These are phyloP conservation scores for Chytriomyces hyalinus DNA, from an alignment of 192 early-diverging fungal genomes.

Conservation along the genomic window DNA sequence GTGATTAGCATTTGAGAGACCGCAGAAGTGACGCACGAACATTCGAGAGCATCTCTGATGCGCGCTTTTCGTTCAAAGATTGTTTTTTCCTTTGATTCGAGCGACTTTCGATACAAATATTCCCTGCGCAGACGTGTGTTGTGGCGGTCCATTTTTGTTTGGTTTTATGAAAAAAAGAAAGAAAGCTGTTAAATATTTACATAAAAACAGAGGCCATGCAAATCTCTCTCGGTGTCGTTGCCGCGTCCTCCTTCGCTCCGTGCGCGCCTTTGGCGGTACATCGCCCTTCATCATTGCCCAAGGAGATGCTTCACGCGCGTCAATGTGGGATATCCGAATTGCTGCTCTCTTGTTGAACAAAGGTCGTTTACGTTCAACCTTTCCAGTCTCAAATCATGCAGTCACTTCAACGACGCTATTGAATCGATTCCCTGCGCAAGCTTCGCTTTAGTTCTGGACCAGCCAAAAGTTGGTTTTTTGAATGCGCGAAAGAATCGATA, in stretches of 20 bases:
- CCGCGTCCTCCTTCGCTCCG: neutral
- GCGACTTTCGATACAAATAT: conserved; percentile 95
- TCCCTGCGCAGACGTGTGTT: conserved; percentile 83
- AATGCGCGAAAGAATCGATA: neutral
- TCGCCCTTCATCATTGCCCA: conserved; percentile 24
- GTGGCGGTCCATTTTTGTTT: conserved; percentile 12
- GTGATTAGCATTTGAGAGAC: neutral
- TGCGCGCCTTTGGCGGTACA: conserved; percentile 19
- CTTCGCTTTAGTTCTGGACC: neutral
- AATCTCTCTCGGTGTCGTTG: neutral
- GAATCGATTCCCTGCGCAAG: conserved; percentile 9
- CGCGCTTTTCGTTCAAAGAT: conserved; percentile 94
- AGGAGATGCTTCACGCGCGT: neutral
- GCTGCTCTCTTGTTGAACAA: neutral
- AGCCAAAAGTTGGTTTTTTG: no score
- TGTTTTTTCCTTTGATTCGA: conserved; percentile 89
- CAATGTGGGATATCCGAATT: neutral
- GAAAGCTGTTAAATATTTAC: neutral
- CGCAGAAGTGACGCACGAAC: conserved; percentile 42
- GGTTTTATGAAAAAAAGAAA: conserved; percentile 10
- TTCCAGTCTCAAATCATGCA: neutral
- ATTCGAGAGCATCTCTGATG: conserved; percentile 87
- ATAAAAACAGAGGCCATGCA: no score
- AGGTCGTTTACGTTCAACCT: neutral
- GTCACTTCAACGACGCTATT: conserved; percentile 3